These are phyloP conservation scores for Emmonsia crescens DNA, from an alignment of 2,329 filamentous ascomycete species.

Conservation along the genomic window DNA sequence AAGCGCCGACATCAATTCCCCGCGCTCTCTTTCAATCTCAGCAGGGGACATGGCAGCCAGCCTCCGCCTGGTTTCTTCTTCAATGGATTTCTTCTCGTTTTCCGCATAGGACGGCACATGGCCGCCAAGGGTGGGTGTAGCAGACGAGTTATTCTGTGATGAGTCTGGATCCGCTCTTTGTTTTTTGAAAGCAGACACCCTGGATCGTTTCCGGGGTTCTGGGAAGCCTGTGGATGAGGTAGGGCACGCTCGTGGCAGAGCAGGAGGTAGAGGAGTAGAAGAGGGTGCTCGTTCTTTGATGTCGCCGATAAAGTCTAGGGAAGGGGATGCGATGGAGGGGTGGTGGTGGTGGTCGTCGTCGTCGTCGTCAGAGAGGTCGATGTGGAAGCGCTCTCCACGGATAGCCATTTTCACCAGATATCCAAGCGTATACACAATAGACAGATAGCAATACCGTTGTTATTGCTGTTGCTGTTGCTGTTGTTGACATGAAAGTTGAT, in stretches of 20 bases:
- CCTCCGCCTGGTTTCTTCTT: constrained; percentile 65
- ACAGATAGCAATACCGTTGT: background rate
- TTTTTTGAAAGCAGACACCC: constrained; percentile 70
- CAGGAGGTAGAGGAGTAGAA: constrained; percentile 25
- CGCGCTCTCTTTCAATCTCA: constrained; percentile 70
- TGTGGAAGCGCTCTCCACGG: constrained; percentile 49
- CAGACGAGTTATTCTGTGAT: constrained; percentile 5
- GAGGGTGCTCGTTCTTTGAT: constrained; percentile 63
- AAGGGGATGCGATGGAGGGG: constrained; percentile 16
- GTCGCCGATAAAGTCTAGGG: constrained; percentile 51
- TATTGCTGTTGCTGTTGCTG: background rate
- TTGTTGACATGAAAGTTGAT: too few relatives aligned
- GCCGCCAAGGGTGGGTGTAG: background rate
- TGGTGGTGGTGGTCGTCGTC: constrained; percentile 27
- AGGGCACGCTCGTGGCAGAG: constrained; percentile 48
- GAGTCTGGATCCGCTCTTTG: constrained; percentile 36
- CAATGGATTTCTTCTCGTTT: constrained; percentile 61
- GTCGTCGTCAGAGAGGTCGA: constrained; percentile 48
- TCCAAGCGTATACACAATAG: background rate
- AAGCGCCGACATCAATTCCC: constrained; percentile 68
- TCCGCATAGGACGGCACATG: constrained; percentile 27
- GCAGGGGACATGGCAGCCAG: constrained; percentile 67
- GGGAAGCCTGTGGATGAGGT: constrained; percentile 72
- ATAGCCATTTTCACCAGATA: constrained; percentile 34
- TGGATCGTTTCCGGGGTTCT: constrained; percentile 67